A percentile compares a stretch with the other conserved stretches of the same genome.
Evolutionary conservation across 2,329 filamentous ascomycete species (phyloP).

Genomic region (Claviceps sorghi): DNA sequence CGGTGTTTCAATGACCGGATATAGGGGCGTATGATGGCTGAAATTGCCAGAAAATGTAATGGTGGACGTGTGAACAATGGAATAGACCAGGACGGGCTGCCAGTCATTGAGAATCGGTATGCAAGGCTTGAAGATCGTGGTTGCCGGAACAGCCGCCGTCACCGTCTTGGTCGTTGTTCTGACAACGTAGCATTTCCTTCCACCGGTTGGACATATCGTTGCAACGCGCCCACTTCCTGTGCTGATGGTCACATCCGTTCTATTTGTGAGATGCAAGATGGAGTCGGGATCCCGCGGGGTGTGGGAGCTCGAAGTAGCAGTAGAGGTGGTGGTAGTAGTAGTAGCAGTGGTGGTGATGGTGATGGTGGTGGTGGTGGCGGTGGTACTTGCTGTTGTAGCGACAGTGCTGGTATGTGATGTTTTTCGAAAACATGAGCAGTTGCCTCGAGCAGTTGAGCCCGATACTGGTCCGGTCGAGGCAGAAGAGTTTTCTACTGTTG

Average conservation of each 20-base stretch:
- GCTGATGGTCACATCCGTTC: not conserved
- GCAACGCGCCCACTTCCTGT: not conserved
- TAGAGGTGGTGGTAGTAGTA: too few species aligned
- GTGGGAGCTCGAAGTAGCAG: not conserved
- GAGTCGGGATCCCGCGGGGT: not conserved
- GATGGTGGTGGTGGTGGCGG: too few species aligned
- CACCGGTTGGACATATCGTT: not conserved
- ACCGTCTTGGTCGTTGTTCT: not conserved
- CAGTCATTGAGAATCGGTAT: conserved; percentile 13
- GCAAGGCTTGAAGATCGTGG: conserved; percentile 15
- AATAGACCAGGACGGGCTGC: conserved; percentile 25
- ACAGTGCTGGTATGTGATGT: not conserved
- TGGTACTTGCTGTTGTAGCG: too few species aligned
- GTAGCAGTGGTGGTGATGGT: not conserved
- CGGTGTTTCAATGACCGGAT: conserved; percentile 25
- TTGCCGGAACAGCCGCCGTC: not conserved
- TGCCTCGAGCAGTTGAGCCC: not conserved
- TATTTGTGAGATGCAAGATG: not conserved
- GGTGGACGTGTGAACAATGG: conserved; percentile 34
- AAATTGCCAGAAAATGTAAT: conserved; percentile 32
- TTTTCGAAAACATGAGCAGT: not conserved
- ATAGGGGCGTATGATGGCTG: conserved; percentile 32
- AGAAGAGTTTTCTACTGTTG: not conserved
- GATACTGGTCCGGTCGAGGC: not conserved
- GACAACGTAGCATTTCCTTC: not conserved